Base-by-base conservation (phyloP, 805 yeast genomes). In the Grigorovia transvaalensis region DNA sequence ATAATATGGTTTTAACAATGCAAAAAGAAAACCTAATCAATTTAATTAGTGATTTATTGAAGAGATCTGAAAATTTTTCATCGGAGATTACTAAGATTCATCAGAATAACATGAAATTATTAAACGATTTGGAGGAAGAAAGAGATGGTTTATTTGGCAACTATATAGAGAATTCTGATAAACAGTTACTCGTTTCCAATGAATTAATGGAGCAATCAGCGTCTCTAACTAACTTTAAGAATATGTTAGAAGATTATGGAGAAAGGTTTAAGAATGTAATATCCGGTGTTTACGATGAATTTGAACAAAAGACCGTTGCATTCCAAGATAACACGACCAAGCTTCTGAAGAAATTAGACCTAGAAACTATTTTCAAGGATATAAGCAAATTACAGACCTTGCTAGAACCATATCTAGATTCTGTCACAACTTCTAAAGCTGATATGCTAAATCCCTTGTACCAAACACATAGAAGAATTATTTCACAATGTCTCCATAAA, bases 251-350 rank as follows among this genome's bases (percentile, higher is more conserved):
- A 18, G 33, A 27, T 12, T 52, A 53, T 23, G 55, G 44, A 18
- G 15, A 19, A 1, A 46, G 52, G 5, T 54, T 55, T 27, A 46
- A 55, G 5, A 18, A 47, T 1, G 51, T 48, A 0, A 51, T 57
- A 13, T 55, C 64, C 46, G 60, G 60, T 19, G 53, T 64, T 12
- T 57, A 65, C 33, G 58, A 57, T 47, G 50, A 54, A 3, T 57
- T 65, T 4, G 62, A 62, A 33, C 46, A 44, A 1, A 58, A 63
- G 40, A 44, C 67, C 2, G 46, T 53, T 8, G 48, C 52, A 9
- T 43, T 59, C 4, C 61, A 63, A 18, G 9, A 19, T 1, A 9
- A 47, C 1, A 44, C 59, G 1, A 45, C 12, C 49, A 54, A 18
- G n/a, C 27, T 3, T 27, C 27, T 43, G 2, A 23, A 47, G 9